Evolutionary conservation across 2,329 filamentous ascomycete genomes (phyloP).

Genomic region (Ascochyta rabiei): DNA sequence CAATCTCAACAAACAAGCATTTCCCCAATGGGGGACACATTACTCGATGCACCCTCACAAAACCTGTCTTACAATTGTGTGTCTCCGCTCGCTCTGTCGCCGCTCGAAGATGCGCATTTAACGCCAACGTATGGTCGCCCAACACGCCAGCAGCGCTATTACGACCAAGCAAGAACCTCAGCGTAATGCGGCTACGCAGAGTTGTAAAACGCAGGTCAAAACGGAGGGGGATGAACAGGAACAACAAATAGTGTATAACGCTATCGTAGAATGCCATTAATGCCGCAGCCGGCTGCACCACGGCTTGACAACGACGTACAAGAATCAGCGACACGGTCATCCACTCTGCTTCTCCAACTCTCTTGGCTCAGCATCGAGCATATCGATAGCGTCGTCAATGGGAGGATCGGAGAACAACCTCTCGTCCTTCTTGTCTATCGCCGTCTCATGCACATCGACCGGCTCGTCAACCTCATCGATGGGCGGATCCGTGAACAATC

Average conservation of each 20-base stretch:
- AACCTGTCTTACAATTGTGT: slow-evolving; percentile 7
- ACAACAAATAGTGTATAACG: slow-evolving; percentile 1
- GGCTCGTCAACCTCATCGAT: slow-evolving; percentile 18
- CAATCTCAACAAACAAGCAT: not conserved
- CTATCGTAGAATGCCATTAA: slow-evolving; percentile 5
- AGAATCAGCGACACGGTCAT: not conserved
- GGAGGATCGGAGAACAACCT: slow-evolving; percentile 12
- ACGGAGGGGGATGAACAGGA: not conserved
- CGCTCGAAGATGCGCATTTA: slow-evolving; percentile 16
- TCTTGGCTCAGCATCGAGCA: not conserved
- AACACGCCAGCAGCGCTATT: slow-evolving; percentile 7
- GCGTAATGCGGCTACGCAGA: not conserved
- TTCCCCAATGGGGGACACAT: not conserved
- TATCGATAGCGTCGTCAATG: slow-evolving; percentile 1
- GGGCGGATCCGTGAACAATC: slow-evolving; percentile 19
- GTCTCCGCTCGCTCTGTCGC: slow-evolving; percentile 19
- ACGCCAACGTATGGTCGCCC: slow-evolving; percentile 4
- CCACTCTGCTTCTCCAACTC: not conserved
- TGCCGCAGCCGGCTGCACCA: not conserved
- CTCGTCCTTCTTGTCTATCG: slow-evolving; percentile 11
- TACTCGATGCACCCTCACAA: slow-evolving; percentile 5
- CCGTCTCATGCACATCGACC: slow-evolving; percentile 1
- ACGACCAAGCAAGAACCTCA: not conserved
- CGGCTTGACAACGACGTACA: not conserved
- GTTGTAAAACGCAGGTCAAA: not conserved